These are phyloP conservation scores for Calamus simplicifolius DNA, from an alignment of 176 grass and related monocot genomes.

Conservation along the genomic window DNA sequence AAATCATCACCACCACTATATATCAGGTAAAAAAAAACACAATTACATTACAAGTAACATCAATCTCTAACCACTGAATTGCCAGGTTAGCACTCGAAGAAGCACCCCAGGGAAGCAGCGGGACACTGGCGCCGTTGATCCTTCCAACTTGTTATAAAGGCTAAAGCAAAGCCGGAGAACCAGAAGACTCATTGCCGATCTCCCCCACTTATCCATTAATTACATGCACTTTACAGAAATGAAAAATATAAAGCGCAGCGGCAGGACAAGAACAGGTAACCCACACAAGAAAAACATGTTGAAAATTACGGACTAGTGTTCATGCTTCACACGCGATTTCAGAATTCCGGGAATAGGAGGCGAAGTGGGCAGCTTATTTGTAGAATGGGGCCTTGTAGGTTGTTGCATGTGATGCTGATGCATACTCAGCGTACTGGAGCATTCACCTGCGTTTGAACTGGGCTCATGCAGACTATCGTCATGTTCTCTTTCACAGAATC, in stretches of 20 bases:
- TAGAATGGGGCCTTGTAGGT: constrained; percentile 34
- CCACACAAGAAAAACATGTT: constrained; percentile 1
- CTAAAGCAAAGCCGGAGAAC: no score
- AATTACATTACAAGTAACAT: no score
- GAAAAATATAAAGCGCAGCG: background rate
- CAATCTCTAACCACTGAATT: no score
- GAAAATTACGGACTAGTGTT: constrained; percentile 38
- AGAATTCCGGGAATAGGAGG: constrained; percentile 84
- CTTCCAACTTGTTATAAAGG: no score
- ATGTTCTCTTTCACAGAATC: constrained; percentile 44
- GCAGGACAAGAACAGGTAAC: constrained; percentile 20
- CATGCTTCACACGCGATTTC: constrained; percentile 81
- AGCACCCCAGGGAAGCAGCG: no score
- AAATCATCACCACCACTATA: no score
- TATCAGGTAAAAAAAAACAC: no score
- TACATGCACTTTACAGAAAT: constrained; percentile 48
- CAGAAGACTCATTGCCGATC: no score
- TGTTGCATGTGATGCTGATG: constrained; percentile 38
- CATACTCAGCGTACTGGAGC: constrained; percentile 53
- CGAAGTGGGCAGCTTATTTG: constrained; percentile 44
- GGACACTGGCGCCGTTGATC: no score
- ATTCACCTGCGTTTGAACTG: constrained; percentile 42
- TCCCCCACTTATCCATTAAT: constrained; percentile 17
- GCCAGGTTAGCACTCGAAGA: no score
- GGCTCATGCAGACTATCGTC: constrained; percentile 18